Percentiles rank a stretch among this genome's conserved stretches.
Evolutionary conservation across 2,329 filamentous ascomycete genomes (phyloP).

Genomic region (Aspergillus tamarii): DNA sequence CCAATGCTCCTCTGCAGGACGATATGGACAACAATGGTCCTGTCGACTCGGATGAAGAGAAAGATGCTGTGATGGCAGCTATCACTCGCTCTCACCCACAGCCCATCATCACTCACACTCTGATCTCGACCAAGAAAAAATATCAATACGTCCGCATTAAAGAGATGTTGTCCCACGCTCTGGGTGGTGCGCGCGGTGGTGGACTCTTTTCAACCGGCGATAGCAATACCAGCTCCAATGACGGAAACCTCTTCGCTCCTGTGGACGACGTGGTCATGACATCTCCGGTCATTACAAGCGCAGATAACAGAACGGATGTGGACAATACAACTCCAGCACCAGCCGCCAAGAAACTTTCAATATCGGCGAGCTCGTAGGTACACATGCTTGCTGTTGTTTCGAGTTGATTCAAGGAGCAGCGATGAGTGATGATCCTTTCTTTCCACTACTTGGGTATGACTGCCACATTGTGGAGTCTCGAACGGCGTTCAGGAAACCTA

Average conservation of each 20-base stretch:
- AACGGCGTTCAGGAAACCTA: slow-evolving; percentile 1
- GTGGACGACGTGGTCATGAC: slow-evolving; percentile 30
- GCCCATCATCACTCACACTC: slow-evolving; percentile 69
- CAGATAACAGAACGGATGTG: slow-evolving; percentile 29
- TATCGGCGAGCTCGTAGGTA: slow-evolving; percentile 15
- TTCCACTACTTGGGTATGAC: slow-evolving; percentile 10
- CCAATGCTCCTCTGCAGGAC: slow-evolving; percentile 86
- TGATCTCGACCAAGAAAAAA: slow-evolving; percentile 55
- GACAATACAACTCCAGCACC: slow-evolving; percentile 27
- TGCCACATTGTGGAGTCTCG: slow-evolving; percentile 6
- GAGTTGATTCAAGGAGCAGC: neutral
- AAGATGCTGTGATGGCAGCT: slow-evolving; percentile 82
- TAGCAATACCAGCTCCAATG: slow-evolving; percentile 28
- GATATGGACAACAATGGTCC: slow-evolving; percentile 79
- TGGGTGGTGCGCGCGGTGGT: slow-evolving; percentile 54
- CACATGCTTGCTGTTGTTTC: neutral
- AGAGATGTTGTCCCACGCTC: slow-evolving; percentile 63
- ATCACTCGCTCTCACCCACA: slow-evolving; percentile 75
- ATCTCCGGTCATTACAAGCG: slow-evolving; percentile 27
- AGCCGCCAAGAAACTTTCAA: slow-evolving; percentile 26
- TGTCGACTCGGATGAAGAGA: slow-evolving; percentile 94
- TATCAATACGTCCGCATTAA: slow-evolving; percentile 67
- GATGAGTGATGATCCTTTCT: slow-evolving; percentile 15
- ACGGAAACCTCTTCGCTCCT: slow-evolving; percentile 39
- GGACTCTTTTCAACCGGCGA: slow-evolving; percentile 49